A percentile compares a stretch with the other conserved stretches of the same genome.
phyloP scores from a whole-genome alignment of 1,284 basidiomycete genomes.

The Porogramme epimiltina region DNA sequence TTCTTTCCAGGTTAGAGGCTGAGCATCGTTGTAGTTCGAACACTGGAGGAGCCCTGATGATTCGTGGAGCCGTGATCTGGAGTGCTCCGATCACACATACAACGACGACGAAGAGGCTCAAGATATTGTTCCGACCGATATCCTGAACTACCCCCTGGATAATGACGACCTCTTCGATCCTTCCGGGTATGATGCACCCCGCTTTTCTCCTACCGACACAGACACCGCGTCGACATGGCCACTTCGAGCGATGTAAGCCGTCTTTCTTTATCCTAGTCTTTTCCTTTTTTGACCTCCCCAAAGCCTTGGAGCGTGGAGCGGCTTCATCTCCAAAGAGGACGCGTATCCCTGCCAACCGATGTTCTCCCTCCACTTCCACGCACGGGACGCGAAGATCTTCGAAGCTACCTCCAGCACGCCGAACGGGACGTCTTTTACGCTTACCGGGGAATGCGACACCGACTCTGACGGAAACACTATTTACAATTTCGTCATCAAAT shows the following conservation, averaged over 20 bases:
- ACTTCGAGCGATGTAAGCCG: constrained; percentile 1
- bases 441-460: not conserved
- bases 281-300: not conserved
- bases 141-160: constrained; percentile 24
- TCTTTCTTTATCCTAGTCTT: not conserved
- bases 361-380: constrained; percentile 7
- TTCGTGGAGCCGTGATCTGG: constrained; percentile 4
- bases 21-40: constrained; percentile 7
- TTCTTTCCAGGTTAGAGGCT: not conserved
- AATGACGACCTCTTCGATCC: constrained; percentile 18
- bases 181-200: constrained; percentile 13
- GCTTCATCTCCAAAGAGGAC: constrained; percentile 8
- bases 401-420: constrained; percentile 5
- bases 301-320: constrained; percentile 7
- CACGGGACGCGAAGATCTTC: not conserved
- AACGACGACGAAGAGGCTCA: constrained; percentile 17
- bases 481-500: constrained; percentile 4
- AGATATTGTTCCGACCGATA: constrained; percentile 12
- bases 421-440: constrained; percentile 5
- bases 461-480: not conserved
- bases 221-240: constrained; percentile 4
- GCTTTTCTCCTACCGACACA: not conserved
- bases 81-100: constrained; percentile 2
- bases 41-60: constrained; percentile 12
- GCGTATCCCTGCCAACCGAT: constrained; percentile 10